Evolutionary conservation across 208 protist genomes (phyloP), one percentile per base, ranked within the genome.

Genomic region (Wallacemonas sp.): DNA sequence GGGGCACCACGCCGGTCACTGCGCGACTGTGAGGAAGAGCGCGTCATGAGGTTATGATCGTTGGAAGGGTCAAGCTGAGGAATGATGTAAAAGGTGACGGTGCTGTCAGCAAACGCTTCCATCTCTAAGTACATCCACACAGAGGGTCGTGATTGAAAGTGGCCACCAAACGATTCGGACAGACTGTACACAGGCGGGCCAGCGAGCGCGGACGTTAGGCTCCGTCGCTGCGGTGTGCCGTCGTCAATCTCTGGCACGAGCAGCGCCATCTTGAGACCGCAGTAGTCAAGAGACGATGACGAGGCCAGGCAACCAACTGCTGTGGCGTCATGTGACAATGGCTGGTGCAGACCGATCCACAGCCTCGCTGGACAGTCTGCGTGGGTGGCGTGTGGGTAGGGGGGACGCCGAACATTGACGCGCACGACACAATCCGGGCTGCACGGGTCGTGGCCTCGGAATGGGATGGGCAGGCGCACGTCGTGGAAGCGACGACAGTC

Each of bases 91-190:
- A 88, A 89, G 51, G 68, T 66, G 1, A 63, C 36, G 27, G 66
- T 26, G 19, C 58, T 39, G 1, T 22, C 21, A 3, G 63, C 62
- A 6, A 15, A 2, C 1, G 68, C 3, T 21, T 90, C 76, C 30
- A 90, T 46, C 64, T 90, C 83, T 22, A 90, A n/a, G 63, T 79
- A 83, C 79, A 90, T 90, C 83, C 83, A 90, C 70, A 90, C 80
- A 19, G 74, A 71, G 22, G 79, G 76, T 45, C 76, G 62, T 39
- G 41, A 15, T 67, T 79, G 71, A 19, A 60, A 62, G 54, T 77
- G 77, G 12, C 83, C 83, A 39, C 75, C 64, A 56, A 82, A 90
- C 22, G 83, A 90, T 53, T 82, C 77, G 1, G 83, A 72, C 17
- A 90, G 63, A 14, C 82, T 33, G 59, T 84, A 79, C 19, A 17